Percentiles rank a stretch among this genome's conserved stretches.
Conservation (phyloP, 176 grass and related monocot species). For the Paspalum notatum region DNA sequence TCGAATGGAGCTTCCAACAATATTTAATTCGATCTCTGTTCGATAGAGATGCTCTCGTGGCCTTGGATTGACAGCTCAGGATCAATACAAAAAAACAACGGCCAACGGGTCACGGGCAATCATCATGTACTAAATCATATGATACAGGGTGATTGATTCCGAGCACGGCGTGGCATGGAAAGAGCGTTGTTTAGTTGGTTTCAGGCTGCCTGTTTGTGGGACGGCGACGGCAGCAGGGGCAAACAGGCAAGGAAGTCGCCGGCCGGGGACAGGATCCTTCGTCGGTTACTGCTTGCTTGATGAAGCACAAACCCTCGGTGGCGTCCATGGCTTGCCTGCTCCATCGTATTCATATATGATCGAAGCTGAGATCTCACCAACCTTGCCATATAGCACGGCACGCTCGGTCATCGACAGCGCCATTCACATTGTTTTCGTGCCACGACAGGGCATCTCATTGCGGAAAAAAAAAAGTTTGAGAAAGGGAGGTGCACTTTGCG, state of each 20-base stretch:
- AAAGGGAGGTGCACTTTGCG: too few relatives aligned
- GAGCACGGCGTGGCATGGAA: neutral
- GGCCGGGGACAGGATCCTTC: neutral
- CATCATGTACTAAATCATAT: neutral
- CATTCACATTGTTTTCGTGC: neutral
- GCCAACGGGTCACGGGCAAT: neutral
- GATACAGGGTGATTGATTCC: neutral
- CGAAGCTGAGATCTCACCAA: slow-evolving; percentile 29
- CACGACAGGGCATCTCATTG: neutral
- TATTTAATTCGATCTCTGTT: neutral
- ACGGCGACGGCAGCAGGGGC: neutral
- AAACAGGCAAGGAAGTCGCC: neutral
- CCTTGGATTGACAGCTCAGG: slow-evolving; percentile 1
- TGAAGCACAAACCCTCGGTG: neutral
- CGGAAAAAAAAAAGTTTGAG: neutral
- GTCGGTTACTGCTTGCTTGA: slow-evolving; percentile 11
- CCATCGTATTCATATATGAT: neutral
- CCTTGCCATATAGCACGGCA: neutral
- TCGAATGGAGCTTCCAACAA: neutral
- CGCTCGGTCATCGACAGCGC: neutral
- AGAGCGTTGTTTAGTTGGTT: neutral
- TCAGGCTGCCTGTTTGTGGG: slow-evolving; percentile 21
- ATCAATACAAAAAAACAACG: neutral
- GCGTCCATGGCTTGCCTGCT: neutral
- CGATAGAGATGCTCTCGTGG: neutral